Evolutionary conservation across 2,329 filamentous ascomycete species (phyloP), one percentile per base, ranked within the genome.

Genomic region (Calonectria ilicicola): DNA sequence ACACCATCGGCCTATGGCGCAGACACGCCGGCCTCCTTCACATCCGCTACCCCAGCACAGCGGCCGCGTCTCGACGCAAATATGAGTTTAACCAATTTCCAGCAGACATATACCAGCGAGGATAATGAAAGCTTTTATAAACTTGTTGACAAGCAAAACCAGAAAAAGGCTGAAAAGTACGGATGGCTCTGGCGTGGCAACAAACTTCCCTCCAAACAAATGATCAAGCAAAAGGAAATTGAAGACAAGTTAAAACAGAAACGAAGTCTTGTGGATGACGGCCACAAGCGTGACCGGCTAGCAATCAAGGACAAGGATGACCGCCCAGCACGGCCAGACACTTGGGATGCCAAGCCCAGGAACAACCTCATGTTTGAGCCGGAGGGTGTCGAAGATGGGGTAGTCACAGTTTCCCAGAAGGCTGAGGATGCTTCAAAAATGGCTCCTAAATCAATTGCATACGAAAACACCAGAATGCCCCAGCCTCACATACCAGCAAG

Each of bases 81-180:
- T 77, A 91, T 98, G 87, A 95, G 93, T 72, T 89, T 99, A 1
- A 91, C 93, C 66, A 91, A 93, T 1, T 99, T 98, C 80, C 97
- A 99, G 81, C 90, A 94, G 3, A 96, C 94, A 77, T 98, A 98
- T 85, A 99, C 96, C 1, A 98, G 95, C 80, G 97, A 99, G 83
- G 97, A 99, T 82, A 98, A 98, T 81, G 97, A 98, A 82, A 97
- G 94, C 78, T 98, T 99, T 86, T 98, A 98, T 84, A 93, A 93
- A 78, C 88, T 99, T 1, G 87, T 98, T 32, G 97, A 99, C 85
- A 94, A 93, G 80, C 95, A 98, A 80, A 99, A 98, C 80, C 89
- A 92, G 73, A 96, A 95, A 82, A 91, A 89, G 64, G 93, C 94
- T 0, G 93, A 96, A 80, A 98, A 96, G 79, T 94, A 98, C 80